Conservation (phyloP, 2,329 filamentous ascomycete species). For the Ophiostoma quercus region DNA sequence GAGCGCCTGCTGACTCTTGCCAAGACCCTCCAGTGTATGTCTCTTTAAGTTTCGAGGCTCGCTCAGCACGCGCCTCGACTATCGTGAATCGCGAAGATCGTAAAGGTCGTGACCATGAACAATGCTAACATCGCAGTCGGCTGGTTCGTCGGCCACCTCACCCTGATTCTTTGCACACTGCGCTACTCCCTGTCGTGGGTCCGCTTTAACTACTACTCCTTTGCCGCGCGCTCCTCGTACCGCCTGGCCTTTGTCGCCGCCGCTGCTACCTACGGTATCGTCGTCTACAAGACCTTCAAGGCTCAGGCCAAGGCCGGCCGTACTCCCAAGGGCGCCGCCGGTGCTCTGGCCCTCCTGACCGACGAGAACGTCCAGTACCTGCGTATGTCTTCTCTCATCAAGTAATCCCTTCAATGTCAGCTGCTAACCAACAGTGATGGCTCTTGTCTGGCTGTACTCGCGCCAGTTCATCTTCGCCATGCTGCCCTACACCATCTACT, state of each 20-base stretch:
- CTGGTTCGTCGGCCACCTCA: constrained; percentile 81
- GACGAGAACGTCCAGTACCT: constrained; percentile 99
- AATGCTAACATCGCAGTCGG: constrained; percentile 48
- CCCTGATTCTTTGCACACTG: constrained; percentile 73
- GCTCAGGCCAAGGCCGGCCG: constrained; percentile 59
- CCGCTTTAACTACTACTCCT: constrained; percentile 77
- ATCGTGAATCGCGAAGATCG: constrained; percentile 22
- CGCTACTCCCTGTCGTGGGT: constrained; percentile 84
- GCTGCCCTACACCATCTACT: constrained; percentile 93
- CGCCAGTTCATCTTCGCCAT: constrained; percentile 86
- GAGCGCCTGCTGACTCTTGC: constrained; percentile 73
- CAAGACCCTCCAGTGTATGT: constrained; percentile 83
- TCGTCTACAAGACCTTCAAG: constrained; percentile 88
- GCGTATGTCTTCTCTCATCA: constrained; percentile 50
- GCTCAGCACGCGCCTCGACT: constrained; percentile 27
- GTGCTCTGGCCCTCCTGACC: constrained; percentile 60
- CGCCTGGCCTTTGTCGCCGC: constrained; percentile 85
- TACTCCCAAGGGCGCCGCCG: constrained; percentile 48
- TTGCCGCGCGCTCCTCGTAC: constrained; percentile 77
- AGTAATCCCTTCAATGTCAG: no score
- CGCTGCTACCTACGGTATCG: constrained; percentile 90
- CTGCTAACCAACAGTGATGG: constrained; percentile 62
- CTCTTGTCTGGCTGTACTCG: constrained; percentile 87
- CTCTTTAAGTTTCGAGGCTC: not conserved
- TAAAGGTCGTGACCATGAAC: not conserved